Evolutionary conservation across 2,329 filamentous ascomycete genomes (phyloP).

Genomic region (Fusarium buharicum): DNA sequence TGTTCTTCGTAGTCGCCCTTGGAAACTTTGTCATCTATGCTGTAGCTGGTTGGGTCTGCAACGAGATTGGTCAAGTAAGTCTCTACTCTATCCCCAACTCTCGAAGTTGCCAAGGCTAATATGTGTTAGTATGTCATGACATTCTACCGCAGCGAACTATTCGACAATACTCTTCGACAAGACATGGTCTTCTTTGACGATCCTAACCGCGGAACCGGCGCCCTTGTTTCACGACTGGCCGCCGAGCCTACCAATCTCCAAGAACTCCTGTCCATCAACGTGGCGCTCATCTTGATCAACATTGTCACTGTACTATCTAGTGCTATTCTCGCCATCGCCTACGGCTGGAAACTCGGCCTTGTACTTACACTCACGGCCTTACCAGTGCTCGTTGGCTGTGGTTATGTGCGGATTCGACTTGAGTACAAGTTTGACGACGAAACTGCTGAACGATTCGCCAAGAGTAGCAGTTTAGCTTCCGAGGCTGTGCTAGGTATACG

Average conservation of each 20-base stretch:
- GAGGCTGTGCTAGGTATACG: constrained; percentile 62
- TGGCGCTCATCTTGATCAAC: constrained; percentile 59
- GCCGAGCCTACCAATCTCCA: constrained; percentile 59
- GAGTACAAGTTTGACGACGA: constrained; percentile 59
- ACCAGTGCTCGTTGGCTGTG: constrained; percentile 56
- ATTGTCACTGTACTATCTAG: constrained; percentile 58
- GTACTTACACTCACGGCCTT: constrained; percentile 59
- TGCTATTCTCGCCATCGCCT: constrained; percentile 57
- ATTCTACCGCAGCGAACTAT: constrained; percentile 53
- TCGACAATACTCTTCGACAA: constrained; percentile 64
- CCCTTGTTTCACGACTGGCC: constrained; percentile 52
- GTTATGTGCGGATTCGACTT: constrained; percentile 61
- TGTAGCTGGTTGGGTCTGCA: constrained; percentile 51
- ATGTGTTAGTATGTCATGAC: constrained; percentile 46
- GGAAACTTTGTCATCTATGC: constrained; percentile 58
- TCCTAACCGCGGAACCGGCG: constrained; percentile 52
- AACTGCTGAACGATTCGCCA: constrained; percentile 56
- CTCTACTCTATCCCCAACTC: not conserved
- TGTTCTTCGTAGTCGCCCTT: constrained; percentile 66
- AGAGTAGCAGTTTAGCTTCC: constrained; percentile 60
- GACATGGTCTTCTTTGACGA: constrained; percentile 62
- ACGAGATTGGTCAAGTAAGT: constrained; percentile 51
- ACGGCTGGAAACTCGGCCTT: constrained; percentile 63
- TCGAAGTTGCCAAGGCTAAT: not conserved
- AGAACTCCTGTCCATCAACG: constrained; percentile 61